Conservation (phyloP, 495 filamentous ascomycete species). For the Hyaloscypha bicolor region DNA sequence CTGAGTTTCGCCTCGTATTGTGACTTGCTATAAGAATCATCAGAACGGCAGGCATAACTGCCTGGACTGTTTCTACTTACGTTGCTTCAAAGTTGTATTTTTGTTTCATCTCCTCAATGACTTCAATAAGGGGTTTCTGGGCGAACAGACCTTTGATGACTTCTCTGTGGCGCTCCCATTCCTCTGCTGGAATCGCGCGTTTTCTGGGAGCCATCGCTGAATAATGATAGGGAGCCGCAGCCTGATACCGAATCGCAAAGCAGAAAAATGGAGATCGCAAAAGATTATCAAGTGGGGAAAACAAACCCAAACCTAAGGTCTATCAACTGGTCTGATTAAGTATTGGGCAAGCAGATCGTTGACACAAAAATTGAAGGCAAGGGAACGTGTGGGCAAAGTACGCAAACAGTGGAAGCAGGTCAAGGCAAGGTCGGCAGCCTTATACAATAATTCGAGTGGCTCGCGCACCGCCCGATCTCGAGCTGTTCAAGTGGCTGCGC, state of each 20-base stretch:
- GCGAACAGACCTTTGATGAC: slow-evolving; percentile 2
- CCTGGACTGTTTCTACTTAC: slow-evolving; percentile 1
- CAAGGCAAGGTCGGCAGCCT: slow-evolving; percentile 6
- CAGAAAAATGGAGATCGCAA: neutral
- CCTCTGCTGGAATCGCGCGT: slow-evolving; percentile 1
- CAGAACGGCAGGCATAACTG: neutral
- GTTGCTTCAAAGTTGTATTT: slow-evolving; percentile 4
- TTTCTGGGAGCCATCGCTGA: slow-evolving; percentile 2
- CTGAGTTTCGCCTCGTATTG: slow-evolving; percentile 13
- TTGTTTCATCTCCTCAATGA: slow-evolving; percentile 7
- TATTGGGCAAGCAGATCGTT: slow-evolving; percentile 1
- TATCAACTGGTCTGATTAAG: neutral
- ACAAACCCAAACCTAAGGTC: neutral
- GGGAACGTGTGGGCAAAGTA: neutral
- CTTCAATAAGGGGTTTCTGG: neutral
- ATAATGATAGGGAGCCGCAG: neutral
- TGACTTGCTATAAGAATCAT: slow-evolving; percentile 7
- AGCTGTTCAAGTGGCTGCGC: slow-evolving; percentile 1
- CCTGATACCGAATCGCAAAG: slow-evolving; percentile 1
- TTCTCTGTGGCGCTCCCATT: slow-evolving; percentile 6
- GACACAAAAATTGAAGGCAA: neutral
- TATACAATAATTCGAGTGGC: neutral
- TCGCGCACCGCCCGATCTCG: neutral
- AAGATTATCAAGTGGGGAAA: neutral
- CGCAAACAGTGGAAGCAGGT: neutral